A percentile compares a stretch with the other conserved stretches of the same genome.
These are phyloP conservation scores for Penicillium concentricum DNA, from an alignment of 2,329 filamentous ascomycete genomes.

Conservation along the genomic window DNA sequence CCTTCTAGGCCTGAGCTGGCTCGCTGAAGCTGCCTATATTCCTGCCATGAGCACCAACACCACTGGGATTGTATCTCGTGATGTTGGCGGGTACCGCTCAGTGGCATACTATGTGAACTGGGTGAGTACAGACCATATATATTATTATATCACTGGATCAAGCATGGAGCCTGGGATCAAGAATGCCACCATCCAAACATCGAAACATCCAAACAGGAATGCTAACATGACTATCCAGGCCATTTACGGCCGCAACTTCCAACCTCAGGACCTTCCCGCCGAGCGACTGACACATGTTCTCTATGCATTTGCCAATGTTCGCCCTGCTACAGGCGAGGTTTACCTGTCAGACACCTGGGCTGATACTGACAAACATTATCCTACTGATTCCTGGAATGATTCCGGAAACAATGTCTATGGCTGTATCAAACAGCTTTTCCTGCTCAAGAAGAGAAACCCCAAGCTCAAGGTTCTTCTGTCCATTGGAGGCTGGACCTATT, in stretches of 20 bases:
- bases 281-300: constrained; percentile 84
- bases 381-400: constrained; percentile 65
- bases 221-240: constrained; percentile 49
- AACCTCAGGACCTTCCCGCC: constrained; percentile 78
- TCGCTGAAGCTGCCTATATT: constrained; percentile 12
- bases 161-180: neutral
- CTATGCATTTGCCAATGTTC: constrained; percentile 87
- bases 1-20: constrained; percentile 12
- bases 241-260: constrained; percentile 81
- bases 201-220: neutral
- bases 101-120: constrained; percentile 50
- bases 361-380: constrained; percentile 68
- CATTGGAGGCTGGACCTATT: constrained; percentile 79
- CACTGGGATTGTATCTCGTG: constrained; percentile 14
- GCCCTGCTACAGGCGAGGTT: constrained; percentile 73
- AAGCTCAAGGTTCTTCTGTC: constrained; percentile 77
- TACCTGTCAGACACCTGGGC: constrained; percentile 68
- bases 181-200: neutral
- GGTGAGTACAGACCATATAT: constrained; percentile 27
- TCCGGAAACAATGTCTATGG: constrained; percentile 72
- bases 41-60: constrained; percentile 1
- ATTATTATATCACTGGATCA: too few relatives aligned
- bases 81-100: constrained; percentile 27
- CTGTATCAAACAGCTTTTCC: constrained; percentile 71
- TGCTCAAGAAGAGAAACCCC: constrained; percentile 73